Evolutionary conservation across 371 early-diverging fungal species (phyloP).

Genomic region (Mortierella sp.): DNA sequence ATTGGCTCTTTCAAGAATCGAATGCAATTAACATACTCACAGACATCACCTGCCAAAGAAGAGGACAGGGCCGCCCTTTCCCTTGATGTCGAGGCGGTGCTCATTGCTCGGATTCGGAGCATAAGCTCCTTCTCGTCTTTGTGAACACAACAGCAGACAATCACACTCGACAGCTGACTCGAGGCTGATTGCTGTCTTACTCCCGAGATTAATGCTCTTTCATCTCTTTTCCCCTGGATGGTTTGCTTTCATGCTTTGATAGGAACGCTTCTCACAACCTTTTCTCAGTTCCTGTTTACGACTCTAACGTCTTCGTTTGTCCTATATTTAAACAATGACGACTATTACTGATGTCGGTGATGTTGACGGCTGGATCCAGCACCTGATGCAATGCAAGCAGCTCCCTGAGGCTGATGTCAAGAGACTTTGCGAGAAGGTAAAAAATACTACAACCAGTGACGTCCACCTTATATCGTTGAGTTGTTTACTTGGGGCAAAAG

Average conservation of each 20-base stretch:
- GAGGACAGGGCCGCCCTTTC: not conserved
- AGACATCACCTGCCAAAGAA: not conserved
- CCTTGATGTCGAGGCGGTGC: not conserved
- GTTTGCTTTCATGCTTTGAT: not conserved
- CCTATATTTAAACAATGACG: not conserved
- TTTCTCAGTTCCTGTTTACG: slow-evolving; percentile 5
- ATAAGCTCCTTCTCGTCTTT: not conserved
- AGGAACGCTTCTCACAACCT: slow-evolving; percentile 5
- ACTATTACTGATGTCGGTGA: slow-evolving; percentile 58
- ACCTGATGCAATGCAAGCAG: slow-evolving; percentile 81
- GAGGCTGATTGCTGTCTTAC: not conserved
- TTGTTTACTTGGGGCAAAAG: not conserved
- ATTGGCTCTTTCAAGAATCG: not conserved
- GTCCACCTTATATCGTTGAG: not conserved
- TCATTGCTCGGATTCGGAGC: not conserved
- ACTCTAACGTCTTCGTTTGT: not conserved
- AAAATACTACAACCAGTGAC: not conserved
- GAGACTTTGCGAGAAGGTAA: slow-evolving; percentile 89
- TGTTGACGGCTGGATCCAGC: slow-evolving; percentile 65
- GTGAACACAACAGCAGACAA: not conserved
- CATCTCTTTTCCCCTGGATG: not conserved
- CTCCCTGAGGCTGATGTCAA: slow-evolving; percentile 89
- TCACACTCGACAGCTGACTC: not conserved
- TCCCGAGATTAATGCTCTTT: not conserved
- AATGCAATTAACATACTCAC: not conserved